Percentiles rank a stretch among this genome's conserved stretches.
Evolutionary conservation across 225 moss, liverwort and hornwort genomes (phyloP).

Genomic region (Pleurozium schreberi): DNA sequence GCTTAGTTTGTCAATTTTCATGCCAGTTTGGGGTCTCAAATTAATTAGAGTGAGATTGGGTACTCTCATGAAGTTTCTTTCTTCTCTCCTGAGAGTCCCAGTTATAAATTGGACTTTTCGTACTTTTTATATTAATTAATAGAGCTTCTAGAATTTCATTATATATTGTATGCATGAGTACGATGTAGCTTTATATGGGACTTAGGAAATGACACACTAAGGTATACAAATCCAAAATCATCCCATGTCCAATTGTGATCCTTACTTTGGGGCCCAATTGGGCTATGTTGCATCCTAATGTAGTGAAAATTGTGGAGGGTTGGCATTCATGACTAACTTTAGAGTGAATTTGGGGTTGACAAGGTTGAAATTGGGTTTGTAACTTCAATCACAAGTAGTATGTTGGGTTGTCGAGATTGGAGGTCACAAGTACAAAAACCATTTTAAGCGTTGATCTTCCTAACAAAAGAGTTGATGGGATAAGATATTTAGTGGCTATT

Average conservation of each 20-base stretch:
- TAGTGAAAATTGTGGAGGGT: neutral
- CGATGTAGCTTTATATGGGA: neutral
- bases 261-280: neutral
- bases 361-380: neutral
- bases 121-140: neutral
- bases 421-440: no score
- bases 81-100: neutral
- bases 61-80: neutral
- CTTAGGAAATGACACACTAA: neutral
- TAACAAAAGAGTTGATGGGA: neutral
- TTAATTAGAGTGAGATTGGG: neutral
- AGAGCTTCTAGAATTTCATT: neutral
- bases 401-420: neutral
- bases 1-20: neutral
- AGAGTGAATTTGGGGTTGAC: neutral
- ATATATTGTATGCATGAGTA: neutral
- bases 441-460: neutral
- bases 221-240: neutral
- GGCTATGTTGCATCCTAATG: neutral
- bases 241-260: fast-evolving
- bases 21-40: neutral
- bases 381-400: neutral
- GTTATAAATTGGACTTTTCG: neutral
- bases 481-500: neutral
- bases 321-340: neutral